Conservation (phyloP, 129 eudicot species). For the Solidago caesia region DNA sequence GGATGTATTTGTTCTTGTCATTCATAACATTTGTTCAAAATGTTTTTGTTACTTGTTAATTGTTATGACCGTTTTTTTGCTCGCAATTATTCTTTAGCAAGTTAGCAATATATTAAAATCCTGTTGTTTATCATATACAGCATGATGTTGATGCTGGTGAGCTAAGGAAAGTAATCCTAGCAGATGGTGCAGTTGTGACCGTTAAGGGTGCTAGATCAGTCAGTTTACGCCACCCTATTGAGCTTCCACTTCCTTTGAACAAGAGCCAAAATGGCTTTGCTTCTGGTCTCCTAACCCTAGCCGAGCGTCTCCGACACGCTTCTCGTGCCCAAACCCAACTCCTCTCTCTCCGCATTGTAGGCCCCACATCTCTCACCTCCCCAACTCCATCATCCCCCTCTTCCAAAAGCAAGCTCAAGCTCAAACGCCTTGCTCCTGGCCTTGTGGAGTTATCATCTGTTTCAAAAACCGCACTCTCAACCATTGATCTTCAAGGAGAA, state of each 20-base stretch:
- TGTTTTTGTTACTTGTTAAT: background rate
- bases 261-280: constrained; percentile 60
- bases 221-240: constrained; percentile 88
- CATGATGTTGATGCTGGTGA: constrained; percentile 99
- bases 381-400: constrained; percentile 72
- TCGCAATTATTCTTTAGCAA: background rate
- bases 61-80: background rate
- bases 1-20: background rate
- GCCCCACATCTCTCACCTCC: constrained; percentile 92
- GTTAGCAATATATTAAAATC: background rate
- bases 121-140: constrained; percentile 39
- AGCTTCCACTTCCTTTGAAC: constrained; percentile 89
- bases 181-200: constrained; percentile 95
- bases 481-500: constrained; percentile 63
- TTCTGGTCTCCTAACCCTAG: constrained; percentile 73
- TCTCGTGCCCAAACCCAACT: constrained; percentile 62
- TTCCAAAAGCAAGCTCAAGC: constrained; percentile 67
- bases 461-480: constrained; percentile 50
- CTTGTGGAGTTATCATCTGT: constrained; percentile 83
- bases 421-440: constrained; percentile 98
- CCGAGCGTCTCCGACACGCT: constrained; percentile 71
- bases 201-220: constrained; percentile 96
- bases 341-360: constrained; percentile 91
- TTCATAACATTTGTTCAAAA: background rate
- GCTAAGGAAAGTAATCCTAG: constrained; percentile 79